Evolutionary conservation across 1,284 basidiomycete species (phyloP), one percentile per base, ranked within the genome.

Genomic region (Pseudozyma flocculosa): DNA sequence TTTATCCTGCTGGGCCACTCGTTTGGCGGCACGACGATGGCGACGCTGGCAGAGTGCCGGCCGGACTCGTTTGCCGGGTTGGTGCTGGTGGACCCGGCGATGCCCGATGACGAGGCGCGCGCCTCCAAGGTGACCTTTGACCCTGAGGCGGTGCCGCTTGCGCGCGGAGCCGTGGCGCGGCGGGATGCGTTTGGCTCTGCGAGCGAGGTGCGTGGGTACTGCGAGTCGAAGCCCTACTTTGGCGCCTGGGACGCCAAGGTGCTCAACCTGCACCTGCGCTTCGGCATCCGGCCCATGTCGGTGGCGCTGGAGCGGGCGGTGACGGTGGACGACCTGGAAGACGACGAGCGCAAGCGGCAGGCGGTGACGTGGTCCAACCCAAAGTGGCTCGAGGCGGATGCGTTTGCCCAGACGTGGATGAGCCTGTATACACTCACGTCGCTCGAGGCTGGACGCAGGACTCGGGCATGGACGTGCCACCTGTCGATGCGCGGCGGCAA

Each of bases 21-120:
- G 0, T 86, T 88, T 54, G 59, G 51, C 23, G 65, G 46, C 36
- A 57, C 22, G n/a, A 41, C 54, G 26, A 40, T 65, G 4, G 73
- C 81, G 5, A 82, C 87, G 22, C 86, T 85, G 1, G 86, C 87
- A 1, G 66, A 86, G 17, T 81, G 83, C 13, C 79, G 82, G 48
- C 89, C 91, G 0, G 79, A 80, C 1, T 79, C 93, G 10, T 90
- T 92, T 79, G 82, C 85, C 17, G 83, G 84, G 0, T 79, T 94
- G 30, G 81, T 91, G 41, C 82, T 93, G 11, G 79, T 93, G 23
- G 92, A 96, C 74, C 90, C 93, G 0, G 83, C 89, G 49, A 84
- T 90, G 34, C 61, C 81, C 4, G 79, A 80, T 2, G 42, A 78
- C 71, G 69, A 70, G 11, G 19, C 8, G 34, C 36, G 19, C 26